Percentiles rank a stretch among this genome's conserved stretches.
These are phyloP conservation scores for Omphalea diandra DNA, from an alignment of 441 rosid genomes.

Conservation along the genomic window DNA sequence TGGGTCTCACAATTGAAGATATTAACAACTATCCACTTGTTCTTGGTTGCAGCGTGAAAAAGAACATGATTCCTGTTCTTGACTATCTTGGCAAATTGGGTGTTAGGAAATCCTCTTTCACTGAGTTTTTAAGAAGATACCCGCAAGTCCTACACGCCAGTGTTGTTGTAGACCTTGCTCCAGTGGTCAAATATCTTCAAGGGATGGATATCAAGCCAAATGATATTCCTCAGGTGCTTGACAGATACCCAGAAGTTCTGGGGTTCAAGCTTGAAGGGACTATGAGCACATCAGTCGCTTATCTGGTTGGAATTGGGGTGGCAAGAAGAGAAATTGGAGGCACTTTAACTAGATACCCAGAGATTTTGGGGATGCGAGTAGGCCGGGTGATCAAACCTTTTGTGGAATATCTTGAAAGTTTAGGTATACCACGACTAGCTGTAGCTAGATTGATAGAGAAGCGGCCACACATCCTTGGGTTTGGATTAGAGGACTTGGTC, in stretches of 20 bases:
- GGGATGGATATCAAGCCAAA: conserved; percentile 84
- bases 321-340: conserved; percentile 88
- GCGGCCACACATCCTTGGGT: conserved; percentile 79
- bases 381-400: conserved; percentile 87
- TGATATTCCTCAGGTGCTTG: conserved; percentile 87
- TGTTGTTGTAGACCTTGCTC: conserved; percentile 87
- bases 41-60: conserved; percentile 97
- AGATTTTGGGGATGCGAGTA: conserved; percentile 86
- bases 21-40: conserved; percentile 86
- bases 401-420: conserved; percentile 73
- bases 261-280: conserved; percentile 98
- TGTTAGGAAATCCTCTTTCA: conserved; percentile 78
- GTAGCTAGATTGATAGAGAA: conserved; percentile 92
- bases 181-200: conserved; percentile 89
- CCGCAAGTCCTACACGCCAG: conserved; percentile 94
- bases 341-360: conserved; percentile 72
- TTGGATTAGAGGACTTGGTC: conserved; percentile 59
- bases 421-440: conserved; percentile 80
- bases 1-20: conserved; percentile 82
- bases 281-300: conserved; percentile 97
- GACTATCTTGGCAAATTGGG: conserved; percentile 95
- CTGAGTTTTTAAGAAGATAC: conserved; percentile 73
- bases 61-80: conserved; percentile 93
- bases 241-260: conserved; percentile 82
- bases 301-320: conserved; percentile 87